Base-by-base conservation (phyloP, 164 flowering plant genomes). In the Tetracentron sinense region DNA sequence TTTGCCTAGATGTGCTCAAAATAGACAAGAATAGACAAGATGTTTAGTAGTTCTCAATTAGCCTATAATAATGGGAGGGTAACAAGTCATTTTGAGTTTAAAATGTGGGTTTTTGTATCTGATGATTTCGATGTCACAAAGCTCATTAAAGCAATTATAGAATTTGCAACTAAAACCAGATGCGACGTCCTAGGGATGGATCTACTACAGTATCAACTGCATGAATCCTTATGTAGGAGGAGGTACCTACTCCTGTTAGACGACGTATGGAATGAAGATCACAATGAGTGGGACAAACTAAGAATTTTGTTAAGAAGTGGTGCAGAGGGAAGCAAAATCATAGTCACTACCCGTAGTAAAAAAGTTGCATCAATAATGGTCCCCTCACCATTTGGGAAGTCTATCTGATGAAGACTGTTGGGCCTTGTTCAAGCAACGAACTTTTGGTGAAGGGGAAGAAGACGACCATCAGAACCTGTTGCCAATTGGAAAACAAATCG, bases 181-280 rank as follows among this genome's bases (percentile, higher is more conserved):
- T 29, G 31, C 42, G 63, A 58, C 6, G 16, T 42, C 53, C 8
- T 3, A 0, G 35, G 12, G 15, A 51, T 69, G 46, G 68, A 54
- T 44, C 17, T 17, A 20, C 26, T 64, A 17, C 66, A 65, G 17
- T 29, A 27, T 26, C 26, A 38, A 2, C 38, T 71, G 1, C 21
- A 31, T 6, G 58, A 51, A 0, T n/a, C 22, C 4, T 42, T 65
- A 11, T 3, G 5, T 8, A 31, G 50, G 10, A 60, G 26, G 26
- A 49, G 69, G 48, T 65, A 35, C 23, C 21, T 65, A 15, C n/a
- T n/a, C n/a, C n/a, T n/a, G n/a, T n/a, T n/a, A n/a, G n/a, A n/a
- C n/a, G n/a, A n/a, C n/a, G n/a, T 71, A 0, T 71, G 69, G 69
- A 65, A 38, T 17, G 69, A 65, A 15, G 58, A 71, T 48, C 27